Percentiles rank a stretch among this genome's conserved stretches.
Evolutionary conservation across 805 yeast species (phyloP).

Genomic region (Yarrowia sp.): DNA sequence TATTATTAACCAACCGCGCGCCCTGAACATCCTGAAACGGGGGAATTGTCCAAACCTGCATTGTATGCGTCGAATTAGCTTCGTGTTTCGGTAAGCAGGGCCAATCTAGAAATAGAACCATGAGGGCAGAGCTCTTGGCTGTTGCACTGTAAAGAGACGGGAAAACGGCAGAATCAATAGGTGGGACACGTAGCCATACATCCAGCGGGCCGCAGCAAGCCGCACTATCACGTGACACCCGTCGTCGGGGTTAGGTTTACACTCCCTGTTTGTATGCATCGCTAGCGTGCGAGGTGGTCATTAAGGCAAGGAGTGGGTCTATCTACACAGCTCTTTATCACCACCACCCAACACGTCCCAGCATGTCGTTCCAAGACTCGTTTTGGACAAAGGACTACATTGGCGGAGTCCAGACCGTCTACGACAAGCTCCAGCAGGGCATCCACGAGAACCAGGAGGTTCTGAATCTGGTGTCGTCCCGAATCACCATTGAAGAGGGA

Average conservation of each 20-base stretch:
- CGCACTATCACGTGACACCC: conserved; percentile 2
- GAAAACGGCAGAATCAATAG: no score
- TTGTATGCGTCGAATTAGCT: conserved; percentile 3
- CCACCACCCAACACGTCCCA: conserved; percentile 4
- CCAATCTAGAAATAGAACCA: conserved; percentile 5
- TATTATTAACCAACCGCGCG: no score
- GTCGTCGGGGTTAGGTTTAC: conserved; percentile 12
- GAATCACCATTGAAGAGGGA: conserved; percentile 70
- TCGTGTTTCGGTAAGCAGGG: neutral
- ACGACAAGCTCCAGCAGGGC: conserved; percentile 56
- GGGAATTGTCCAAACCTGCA: neutral
- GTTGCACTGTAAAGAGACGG: no score
- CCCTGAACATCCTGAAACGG: conserved; percentile 16
- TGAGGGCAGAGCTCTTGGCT: neutral
- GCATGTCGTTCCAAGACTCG: conserved; percentile 43
- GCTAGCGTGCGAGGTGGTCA: conserved; percentile 17
- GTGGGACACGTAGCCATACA: no score
- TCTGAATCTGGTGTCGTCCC: conserved; percentile 62
- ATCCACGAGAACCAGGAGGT: conserved; percentile 72
- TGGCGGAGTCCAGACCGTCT: conserved; percentile 50
- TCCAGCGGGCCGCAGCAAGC: no score
- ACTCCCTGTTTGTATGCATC: conserved; percentile 11
- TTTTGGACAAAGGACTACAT: conserved; percentile 51
- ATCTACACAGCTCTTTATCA: conserved; percentile 4
- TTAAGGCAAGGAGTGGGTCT: conserved; percentile 19